phyloP scores from a whole-genome alignment of 257 asterid genomes.

The Fraxinus anomala region DNA sequence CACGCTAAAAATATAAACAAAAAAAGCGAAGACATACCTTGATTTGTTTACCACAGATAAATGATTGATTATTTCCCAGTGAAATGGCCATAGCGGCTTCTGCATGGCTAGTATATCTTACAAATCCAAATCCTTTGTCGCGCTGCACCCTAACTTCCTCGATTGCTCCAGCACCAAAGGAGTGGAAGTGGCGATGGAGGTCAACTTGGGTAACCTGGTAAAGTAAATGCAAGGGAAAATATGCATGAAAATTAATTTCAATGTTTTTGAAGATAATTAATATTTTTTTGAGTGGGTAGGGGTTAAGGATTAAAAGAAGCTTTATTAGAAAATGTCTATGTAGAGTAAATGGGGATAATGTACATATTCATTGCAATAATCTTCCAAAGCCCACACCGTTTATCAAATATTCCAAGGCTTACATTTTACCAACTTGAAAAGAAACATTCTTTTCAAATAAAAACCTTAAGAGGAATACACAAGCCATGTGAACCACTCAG shows the following conservation, averaged over 20 bases:
- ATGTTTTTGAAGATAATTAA: not conserved
- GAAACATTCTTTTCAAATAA: not conserved
- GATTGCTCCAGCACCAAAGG: conserved; percentile 2
- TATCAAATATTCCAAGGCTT: not conserved
- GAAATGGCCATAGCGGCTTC: conserved; percentile 15
- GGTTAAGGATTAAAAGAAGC: not conserved
- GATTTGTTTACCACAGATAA: not conserved
- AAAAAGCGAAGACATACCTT: not conserved
- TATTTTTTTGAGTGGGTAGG: not conserved
- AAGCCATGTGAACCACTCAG: not conserved
- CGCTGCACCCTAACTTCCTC: conserved; percentile 11
- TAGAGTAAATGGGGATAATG: not conserved
- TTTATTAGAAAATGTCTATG: not conserved
- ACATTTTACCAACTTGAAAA: not conserved
- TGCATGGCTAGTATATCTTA: conserved; percentile 10
- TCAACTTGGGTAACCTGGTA: conserved; percentile 16
- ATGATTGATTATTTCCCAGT: conserved; percentile 6
- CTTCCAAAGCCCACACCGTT: not conserved
- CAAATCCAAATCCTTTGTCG: conserved; percentile 14
- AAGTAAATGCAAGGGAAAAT: not conserved
- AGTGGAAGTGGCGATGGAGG: conserved; percentile 15
- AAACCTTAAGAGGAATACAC: not conserved
- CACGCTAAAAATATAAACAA: not conserved
- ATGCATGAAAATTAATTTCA: not conserved
- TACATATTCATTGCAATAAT: not conserved